Conservation (phyloP, 495 filamentous ascomycete species). For the Hypoxylon lienhwacheense region DNA sequence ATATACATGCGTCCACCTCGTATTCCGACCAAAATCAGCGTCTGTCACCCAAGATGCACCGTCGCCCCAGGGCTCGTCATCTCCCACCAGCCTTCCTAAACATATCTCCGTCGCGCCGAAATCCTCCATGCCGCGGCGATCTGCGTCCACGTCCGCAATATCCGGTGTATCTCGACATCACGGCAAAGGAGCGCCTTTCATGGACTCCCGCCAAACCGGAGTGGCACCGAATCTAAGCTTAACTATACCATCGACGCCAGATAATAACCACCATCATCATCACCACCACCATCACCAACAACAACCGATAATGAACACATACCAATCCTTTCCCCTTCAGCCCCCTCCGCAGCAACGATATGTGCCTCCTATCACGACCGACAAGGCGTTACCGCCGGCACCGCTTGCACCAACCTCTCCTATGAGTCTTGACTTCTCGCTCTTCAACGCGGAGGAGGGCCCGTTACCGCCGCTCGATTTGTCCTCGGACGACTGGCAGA, state of each 20-base stretch:
- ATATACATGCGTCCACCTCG: conserved; percentile 47
- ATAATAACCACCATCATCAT: too few species aligned
- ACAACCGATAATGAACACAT: conserved; percentile 24
- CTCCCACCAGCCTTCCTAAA: conserved; percentile 12
- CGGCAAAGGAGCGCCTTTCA: conserved; percentile 24
- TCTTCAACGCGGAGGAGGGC: conserved; percentile 24
- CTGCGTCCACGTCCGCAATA: conserved; percentile 37
- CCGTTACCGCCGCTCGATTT: conserved; percentile 26
- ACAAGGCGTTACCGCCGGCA: conserved; percentile 37
- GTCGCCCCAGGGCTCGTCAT: conserved; percentile 4
- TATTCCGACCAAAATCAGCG: conserved; percentile 37
- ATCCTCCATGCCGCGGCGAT: conserved; percentile 26
- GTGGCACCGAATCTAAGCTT: conserved; percentile 16
- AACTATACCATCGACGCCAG: conserved; percentile 12
- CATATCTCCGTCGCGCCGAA: conserved; percentile 27
- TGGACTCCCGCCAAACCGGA: conserved; percentile 6
- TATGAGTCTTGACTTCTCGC: conserved; percentile 36
- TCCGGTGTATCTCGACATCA: conserved; percentile 14
- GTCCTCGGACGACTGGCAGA: conserved; percentile 34
- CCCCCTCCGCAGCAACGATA: conserved; percentile 18
- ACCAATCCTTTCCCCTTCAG: conserved; percentile 29
- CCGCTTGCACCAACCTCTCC: conserved; percentile 37
- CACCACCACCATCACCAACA: conserved; percentile 2
- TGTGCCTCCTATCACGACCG: conserved; percentile 16
- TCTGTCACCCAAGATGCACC: conserved; percentile 14